Evolutionary conservation across 108 stramenopile genomes (phyloP).

Genomic region (Nitzschia palea): DNA sequence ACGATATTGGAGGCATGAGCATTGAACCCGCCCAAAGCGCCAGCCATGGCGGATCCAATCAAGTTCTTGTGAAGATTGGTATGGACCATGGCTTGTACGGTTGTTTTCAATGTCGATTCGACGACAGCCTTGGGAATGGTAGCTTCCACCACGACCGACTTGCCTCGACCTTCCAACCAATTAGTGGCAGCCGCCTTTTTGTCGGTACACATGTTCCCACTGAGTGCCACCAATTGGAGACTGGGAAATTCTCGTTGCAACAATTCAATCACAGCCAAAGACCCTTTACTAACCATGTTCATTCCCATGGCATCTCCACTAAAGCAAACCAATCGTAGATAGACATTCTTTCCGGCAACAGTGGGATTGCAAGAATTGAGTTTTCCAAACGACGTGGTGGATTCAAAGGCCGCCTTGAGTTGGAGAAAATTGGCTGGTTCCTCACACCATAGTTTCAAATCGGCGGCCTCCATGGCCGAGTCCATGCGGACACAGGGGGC

Average conservation of each 20-base stretch:
- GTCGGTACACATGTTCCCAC: slow-evolving; percentile 99
- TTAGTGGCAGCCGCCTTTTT: slow-evolving; percentile 98
- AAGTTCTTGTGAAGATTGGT: slow-evolving; percentile 96
- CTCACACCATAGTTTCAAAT: slow-evolving; percentile 87
- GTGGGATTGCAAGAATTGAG: slow-evolving; percentile 75
- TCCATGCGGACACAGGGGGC: slow-evolving; percentile 92
- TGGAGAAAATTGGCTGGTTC: slow-evolving; percentile 75
- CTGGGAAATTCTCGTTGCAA: slow-evolving; percentile 72
- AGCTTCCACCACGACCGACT: slow-evolving; percentile 94
- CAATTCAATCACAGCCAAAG: slow-evolving; percentile 85
- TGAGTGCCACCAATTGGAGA: slow-evolving; percentile 85
- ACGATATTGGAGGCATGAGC: slow-evolving; percentile 98
- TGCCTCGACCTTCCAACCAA: slow-evolving; percentile 98
- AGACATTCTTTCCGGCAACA: slow-evolving; percentile 94
- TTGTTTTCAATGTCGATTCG: slow-evolving; percentile 89
- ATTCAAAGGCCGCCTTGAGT: slow-evolving; percentile 92
- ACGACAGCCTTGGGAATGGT: slow-evolving; percentile 87
- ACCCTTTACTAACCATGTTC: slow-evolving; percentile 99
- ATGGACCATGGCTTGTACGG: slow-evolving; percentile 88
- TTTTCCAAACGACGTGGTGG: slow-evolving; percentile 96
- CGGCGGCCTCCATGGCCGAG: slow-evolving; percentile 87
- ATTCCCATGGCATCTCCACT: slow-evolving; percentile 99
- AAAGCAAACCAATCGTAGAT: slow-evolving; percentile 92
- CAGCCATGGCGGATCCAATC: slow-evolving; percentile 98
- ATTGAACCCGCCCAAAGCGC: slow-evolving; percentile 96